phyloP scores from a whole-genome alignment of 2,329 filamentous ascomycete genomes.

The Colletotrichum liriopes region DNA sequence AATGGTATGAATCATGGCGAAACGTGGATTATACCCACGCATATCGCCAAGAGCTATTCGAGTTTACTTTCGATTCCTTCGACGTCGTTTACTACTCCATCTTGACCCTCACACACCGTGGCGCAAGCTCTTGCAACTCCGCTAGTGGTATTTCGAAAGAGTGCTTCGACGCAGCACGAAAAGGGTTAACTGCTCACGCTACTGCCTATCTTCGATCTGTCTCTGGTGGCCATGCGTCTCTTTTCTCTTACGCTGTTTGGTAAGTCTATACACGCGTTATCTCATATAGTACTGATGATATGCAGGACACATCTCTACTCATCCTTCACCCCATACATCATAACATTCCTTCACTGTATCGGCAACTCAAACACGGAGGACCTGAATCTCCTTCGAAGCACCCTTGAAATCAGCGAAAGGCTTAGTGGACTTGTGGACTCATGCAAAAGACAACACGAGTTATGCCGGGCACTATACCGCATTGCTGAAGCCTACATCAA shows the following conservation, averaged over 20 bases:
- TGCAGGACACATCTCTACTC: conserved; percentile 45
- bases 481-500: conserved; percentile 35
- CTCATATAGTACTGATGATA: not conserved
- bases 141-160: conserved; percentile 39
- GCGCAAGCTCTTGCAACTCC: conserved; percentile 38
- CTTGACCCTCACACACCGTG: conserved; percentile 43
- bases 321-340: conserved; percentile 46
- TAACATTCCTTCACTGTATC: conserved; percentile 45
- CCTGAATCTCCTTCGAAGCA: conserved; percentile 18
- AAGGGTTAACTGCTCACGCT: conserved; percentile 42
- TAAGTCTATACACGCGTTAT: not conserved
- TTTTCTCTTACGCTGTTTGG: conserved; percentile 45
- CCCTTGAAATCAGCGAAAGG: conserved; percentile 29
- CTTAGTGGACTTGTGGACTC: conserved; percentile 23
- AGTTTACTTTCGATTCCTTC: conserved; percentile 40
- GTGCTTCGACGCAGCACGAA: conserved; percentile 43
- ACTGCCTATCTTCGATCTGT: conserved; percentile 39
- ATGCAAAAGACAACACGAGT: conserved; percentile 27
- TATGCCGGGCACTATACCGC: conserved; percentile 26
- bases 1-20: conserved; percentile 42
- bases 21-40: conserved; percentile 39
- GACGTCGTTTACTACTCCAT: conserved; percentile 46
- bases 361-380: conserved; percentile 36
- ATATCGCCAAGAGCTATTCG: conserved; percentile 40
- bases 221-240: conserved; percentile 32